Evolutionary conservation across 2,329 filamentous ascomycete genomes (phyloP), one percentile per base, ranked within the genome.

Genomic region (Cladosporium colombiae): DNA sequence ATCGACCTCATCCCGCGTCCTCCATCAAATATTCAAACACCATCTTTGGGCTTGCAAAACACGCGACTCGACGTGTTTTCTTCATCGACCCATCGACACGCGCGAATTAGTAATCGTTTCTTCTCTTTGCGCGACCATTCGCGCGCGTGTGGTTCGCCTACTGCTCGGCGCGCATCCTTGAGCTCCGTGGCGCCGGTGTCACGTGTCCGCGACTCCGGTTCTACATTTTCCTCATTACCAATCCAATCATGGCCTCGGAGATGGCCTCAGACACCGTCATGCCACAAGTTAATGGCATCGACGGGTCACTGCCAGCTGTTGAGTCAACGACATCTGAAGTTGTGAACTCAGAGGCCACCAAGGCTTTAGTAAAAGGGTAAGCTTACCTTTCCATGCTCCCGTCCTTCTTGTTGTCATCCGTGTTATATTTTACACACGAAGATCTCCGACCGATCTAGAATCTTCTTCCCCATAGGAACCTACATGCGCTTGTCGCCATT

Each of bases 191-290:
- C 50, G 50, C 61, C 61, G 61, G 50, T 55, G 50, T 63, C 61
- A 63, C 61, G 61, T 63, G 61, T 40, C 50, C 33, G 61, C 61
- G 35, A 63, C 61, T 63, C 50, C 50, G 50, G 49, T 53, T 56
- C 50, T 46, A n/a, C 52, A 57, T 40, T 62, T 37, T 57, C 50
- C 37, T 31, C 55, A 23, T 57, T 49, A 58, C 55, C 55, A 49
- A 66, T 37, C 55, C 55, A 49, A 68, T 37, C 40, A 69, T 70
- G 58, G 67, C 65, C 23, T 66, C 68, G 50, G 68, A 69, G 23
- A 53, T 65, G 46, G 62, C 57, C 61, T 53, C 60, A 37, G 66
- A 62, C 40, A 61, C 50, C 21, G 60, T 52, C 53, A 53, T 56
- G 56, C 61, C 64, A 31, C 56, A 66, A 31, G 31, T 58, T 21